Conservation (phyloP, 2,329 filamentous ascomycete species). For the Ophioceras dolichostomum region DNA sequence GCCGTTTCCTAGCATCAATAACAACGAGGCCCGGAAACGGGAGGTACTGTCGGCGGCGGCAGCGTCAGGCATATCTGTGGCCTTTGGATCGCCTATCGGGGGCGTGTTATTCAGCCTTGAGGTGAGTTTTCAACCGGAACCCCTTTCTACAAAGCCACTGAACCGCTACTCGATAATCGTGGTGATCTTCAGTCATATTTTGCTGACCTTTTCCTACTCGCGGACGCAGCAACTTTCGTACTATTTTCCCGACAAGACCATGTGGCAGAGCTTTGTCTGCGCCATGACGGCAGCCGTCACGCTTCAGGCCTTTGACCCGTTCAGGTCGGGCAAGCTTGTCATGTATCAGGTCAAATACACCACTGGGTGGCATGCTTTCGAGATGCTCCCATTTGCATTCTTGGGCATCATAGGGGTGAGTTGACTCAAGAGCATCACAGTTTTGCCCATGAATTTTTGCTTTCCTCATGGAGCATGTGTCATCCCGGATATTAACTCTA, state of each 20-base stretch:
- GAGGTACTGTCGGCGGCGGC: slow-evolving; percentile 89
- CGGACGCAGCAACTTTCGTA: slow-evolving; percentile 79
- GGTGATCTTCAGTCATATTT: not conserved
- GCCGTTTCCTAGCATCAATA: slow-evolving; percentile 65
- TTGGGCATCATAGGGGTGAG: slow-evolving; percentile 69
- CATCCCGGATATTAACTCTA: too few relatives aligned
- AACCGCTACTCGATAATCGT: too few relatives aligned
- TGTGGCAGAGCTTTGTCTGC: slow-evolving; percentile 99
- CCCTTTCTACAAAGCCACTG: too few relatives aligned
- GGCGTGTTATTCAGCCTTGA: slow-evolving; percentile 95
- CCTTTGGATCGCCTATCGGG: slow-evolving; percentile 87
- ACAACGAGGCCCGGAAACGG: slow-evolving; percentile 87
- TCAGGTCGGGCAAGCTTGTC: slow-evolving; percentile 89
- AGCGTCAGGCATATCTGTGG: slow-evolving; percentile 84
- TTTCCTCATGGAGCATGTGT: too few relatives aligned
- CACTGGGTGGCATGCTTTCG: slow-evolving; percentile 86
- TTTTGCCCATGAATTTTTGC: too few relatives aligned
- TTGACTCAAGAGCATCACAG: slow-evolving; percentile 5
- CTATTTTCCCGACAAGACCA: slow-evolving; percentile 97
- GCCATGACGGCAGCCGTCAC: slow-evolving; percentile 97
- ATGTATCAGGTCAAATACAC: slow-evolving; percentile 93
- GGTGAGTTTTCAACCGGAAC: slow-evolving; percentile 27
- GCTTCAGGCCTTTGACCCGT: slow-evolving; percentile 85
- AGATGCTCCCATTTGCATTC: slow-evolving; percentile 76
- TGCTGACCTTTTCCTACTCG: slow-evolving; percentile 5